These are phyloP conservation scores for Fusarium sambucinum DNA, from an alignment of 2,329 filamentous ascomycete species.

Conservation along the genomic window DNA sequence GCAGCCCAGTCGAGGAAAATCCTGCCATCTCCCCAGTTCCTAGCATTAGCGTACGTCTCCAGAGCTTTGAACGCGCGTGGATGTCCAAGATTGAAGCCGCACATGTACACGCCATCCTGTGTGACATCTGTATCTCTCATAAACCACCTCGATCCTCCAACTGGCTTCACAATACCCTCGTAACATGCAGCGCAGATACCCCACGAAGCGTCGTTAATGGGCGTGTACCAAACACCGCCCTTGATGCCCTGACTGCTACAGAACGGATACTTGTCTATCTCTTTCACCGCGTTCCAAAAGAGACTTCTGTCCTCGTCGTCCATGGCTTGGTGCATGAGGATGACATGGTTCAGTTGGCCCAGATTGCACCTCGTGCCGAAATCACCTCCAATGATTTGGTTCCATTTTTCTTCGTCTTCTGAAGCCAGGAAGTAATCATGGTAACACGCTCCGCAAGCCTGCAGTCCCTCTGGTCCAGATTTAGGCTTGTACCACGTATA, in stretches of 20 bases:
- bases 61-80: constrained; percentile 46
- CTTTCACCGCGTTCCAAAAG: constrained; percentile 52
- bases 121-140: constrained; percentile 33
- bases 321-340: constrained; percentile 50
- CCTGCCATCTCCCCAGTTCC: constrained; percentile 45
- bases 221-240: constrained; percentile 52
- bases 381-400: constrained; percentile 41
- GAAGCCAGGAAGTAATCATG: constrained; percentile 53
- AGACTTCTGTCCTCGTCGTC: constrained; percentile 48
- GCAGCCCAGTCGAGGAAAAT: constrained; percentile 48
- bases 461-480: constrained; percentile 41
- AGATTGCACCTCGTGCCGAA: constrained; percentile 47
- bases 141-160: constrained; percentile 50
- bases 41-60: constrained; percentile 43
- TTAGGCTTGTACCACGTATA: constrained; percentile 52
- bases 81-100: constrained; percentile 53
- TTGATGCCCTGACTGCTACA: constrained; percentile 51
- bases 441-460: constrained; percentile 55
- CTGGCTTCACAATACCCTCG: constrained; percentile 49
- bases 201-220: constrained; percentile 52
- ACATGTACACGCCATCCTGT: constrained; percentile 44
- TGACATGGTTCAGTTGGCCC: constrained; percentile 48
- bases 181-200: constrained; percentile 55
- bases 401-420: constrained; percentile 45
- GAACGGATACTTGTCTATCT: constrained; percentile 46